Conservation (phyloP, 305 asterid genomes). For the Fraxinus nigra region DNA sequence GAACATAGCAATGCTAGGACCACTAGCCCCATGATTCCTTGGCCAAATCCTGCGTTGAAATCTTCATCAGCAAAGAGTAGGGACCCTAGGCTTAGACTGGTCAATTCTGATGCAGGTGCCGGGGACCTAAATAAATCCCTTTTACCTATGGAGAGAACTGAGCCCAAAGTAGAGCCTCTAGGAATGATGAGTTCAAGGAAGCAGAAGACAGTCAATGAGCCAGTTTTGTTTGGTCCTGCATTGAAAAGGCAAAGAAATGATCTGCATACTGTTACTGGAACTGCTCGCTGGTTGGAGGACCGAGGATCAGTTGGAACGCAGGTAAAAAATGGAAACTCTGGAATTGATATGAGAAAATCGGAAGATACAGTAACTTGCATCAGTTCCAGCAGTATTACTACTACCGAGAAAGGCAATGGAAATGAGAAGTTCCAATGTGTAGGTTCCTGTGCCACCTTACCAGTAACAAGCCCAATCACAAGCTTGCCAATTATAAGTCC, state of each 20-base stretch:
- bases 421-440: conserved; percentile 30
- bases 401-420: conserved; percentile 28
- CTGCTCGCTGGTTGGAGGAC: conserved; percentile 52
- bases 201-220: conserved; percentile 57
- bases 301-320: conserved; percentile 38
- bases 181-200: conserved; percentile 48
- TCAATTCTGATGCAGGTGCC: conserved; percentile 47
- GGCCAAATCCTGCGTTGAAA: conserved; percentile 40
- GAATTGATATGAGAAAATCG: conserved; percentile 27
- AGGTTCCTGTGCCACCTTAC: conserved; percentile 26
- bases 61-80: conserved; percentile 59
- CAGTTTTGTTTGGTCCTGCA: conserved; percentile 55
- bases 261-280: conserved; percentile 32
- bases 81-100: conserved; percentile 91
- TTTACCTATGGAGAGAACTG: conserved; percentile 35
- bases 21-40: conserved; percentile 35
- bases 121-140: conserved; percentile 26
- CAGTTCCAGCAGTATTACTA: conserved; percentile 23
- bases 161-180: conserved; percentile 40
- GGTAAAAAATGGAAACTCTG: conserved; percentile 13
- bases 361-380: conserved; percentile 29
- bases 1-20: conserved; percentile 32
- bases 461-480: conserved; percentile 20
- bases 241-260: conserved; percentile 56
- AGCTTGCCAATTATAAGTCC: not conserved